A percentile compares a stretch with the other conserved stretches of the same genome.
These are phyloP conservation scores for Paramecium tetraurelia DNA, from an alignment of 73 alveolate genomes.

Conservation along the genomic window DNA sequence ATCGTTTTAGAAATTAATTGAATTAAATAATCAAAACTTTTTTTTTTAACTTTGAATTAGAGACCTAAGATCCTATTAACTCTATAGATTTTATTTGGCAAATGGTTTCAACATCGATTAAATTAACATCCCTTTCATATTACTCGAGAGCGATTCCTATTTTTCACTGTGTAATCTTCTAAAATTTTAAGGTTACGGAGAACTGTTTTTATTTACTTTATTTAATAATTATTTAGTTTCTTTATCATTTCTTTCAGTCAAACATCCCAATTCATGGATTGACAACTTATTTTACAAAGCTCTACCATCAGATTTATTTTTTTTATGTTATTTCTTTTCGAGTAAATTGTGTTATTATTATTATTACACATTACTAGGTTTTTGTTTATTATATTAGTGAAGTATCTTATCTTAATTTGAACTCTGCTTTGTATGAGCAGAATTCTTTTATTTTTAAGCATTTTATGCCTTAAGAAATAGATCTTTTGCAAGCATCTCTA, in stretches of 20 bases:
- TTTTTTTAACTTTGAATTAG: background rate
- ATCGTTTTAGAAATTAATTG: background rate
- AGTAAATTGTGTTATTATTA: background rate
- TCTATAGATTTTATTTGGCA: background rate
- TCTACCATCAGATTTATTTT: background rate
- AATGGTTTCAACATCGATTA: background rate
- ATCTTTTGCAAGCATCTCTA: background rate
- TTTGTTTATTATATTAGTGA: background rate
- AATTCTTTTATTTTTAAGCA: background rate
- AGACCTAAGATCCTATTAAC: background rate
- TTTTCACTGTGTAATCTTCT: background rate
- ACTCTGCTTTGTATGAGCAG: background rate
- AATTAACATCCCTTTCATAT: background rate
- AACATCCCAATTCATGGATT: background rate
- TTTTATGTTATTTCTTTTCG: background rate
- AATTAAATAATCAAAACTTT: background rate
- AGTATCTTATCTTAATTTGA: background rate
- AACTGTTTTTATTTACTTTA: background rate
- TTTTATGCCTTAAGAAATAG: background rate
- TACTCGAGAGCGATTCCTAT: background rate
- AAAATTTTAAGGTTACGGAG: background rate
- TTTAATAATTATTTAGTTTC: background rate
- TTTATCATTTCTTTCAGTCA: background rate
- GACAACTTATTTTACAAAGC: background rate
- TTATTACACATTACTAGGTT: background rate